Conservation (phyloP, 1,139 yeast genomes). For the Zygosaccharomyces pseudobailii region DNA sequence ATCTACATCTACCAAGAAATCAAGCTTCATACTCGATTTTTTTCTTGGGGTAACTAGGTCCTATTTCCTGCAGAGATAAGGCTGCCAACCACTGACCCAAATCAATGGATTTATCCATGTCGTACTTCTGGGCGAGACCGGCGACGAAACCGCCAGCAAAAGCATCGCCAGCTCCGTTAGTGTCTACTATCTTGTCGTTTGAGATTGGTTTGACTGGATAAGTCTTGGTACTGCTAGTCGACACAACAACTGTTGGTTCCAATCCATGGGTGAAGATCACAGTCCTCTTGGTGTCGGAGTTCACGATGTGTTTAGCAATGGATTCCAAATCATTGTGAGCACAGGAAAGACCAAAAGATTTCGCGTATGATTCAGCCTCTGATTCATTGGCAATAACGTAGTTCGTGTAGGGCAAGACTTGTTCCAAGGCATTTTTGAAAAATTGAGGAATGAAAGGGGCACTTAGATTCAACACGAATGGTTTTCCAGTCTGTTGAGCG, state of each 20-base stretch:
- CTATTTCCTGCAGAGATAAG: constrained; percentile 84
- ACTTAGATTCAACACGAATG: constrained; percentile 78
- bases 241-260: constrained; percentile 77
- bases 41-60: constrained; percentile 90
- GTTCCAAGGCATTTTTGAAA: constrained; percentile 86
- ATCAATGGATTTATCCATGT: constrained; percentile 58
- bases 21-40: constrained; percentile 34
- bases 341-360: constrained; percentile 58
- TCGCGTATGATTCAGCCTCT: constrained; percentile 93
- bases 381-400: constrained; percentile 92
- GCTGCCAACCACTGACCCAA: constrained; percentile 98
- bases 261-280: constrained; percentile 91
- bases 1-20: background rate
- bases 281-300: constrained; percentile 66
- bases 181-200: constrained; percentile 67
- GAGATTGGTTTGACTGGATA: constrained; percentile 71
- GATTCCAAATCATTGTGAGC: constrained; percentile 60
- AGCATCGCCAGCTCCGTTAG: constrained; percentile 99
- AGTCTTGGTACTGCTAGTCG: constrained; percentile 44
- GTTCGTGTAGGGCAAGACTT: constrained; percentile 82
- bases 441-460: constrained; percentile 97
- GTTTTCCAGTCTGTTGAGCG: constrained; percentile 81
- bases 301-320: constrained; percentile 75
- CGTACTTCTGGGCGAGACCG: constrained; percentile 72
- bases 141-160: constrained; percentile 97